Conservation (phyloP, 179 eudicot genomes). For the Camellia oleifera region DNA sequence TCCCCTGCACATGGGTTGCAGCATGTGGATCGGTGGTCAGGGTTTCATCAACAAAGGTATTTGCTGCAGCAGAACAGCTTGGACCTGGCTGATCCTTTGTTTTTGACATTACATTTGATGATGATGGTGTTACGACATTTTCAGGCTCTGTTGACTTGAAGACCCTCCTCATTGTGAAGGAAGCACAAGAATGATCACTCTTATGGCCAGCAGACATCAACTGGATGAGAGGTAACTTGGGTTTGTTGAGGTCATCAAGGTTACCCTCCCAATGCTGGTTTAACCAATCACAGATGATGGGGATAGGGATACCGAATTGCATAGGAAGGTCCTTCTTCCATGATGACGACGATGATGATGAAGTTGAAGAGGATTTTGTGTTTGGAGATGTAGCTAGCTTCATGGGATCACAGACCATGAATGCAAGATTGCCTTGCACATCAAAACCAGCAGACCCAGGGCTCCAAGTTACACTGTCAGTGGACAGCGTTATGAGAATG, state of each 20-base stretch:
- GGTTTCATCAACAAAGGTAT: slow-evolving; percentile 37
- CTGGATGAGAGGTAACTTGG: slow-evolving; percentile 77
- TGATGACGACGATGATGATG: slow-evolving; percentile 69
- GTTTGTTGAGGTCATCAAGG: slow-evolving; percentile 87
- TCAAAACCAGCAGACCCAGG: slow-evolving; percentile 99
- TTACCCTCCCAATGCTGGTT: slow-evolving; percentile 99
- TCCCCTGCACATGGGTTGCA: slow-evolving; percentile 55
- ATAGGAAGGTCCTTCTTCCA: slow-evolving; percentile 68
- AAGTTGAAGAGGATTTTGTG: slow-evolving; percentile 62
- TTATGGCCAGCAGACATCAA: slow-evolving; percentile 80
- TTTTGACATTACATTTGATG: slow-evolving; percentile 45
- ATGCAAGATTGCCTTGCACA: slow-evolving; percentile 89
- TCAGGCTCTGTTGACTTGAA: slow-evolving; percentile 64
- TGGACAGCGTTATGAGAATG: slow-evolving; percentile 82
- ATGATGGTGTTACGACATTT: slow-evolving; percentile 50
- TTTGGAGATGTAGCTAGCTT: slow-evolving; percentile 88
- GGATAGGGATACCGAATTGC: slow-evolving; percentile 96
- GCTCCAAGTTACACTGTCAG: slow-evolving; percentile 75
- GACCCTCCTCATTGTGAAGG: slow-evolving; percentile 85
- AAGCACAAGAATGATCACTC: slow-evolving; percentile 83
- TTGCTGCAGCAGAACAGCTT: slow-evolving; percentile 35
- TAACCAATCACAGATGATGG: slow-evolving; percentile 83
- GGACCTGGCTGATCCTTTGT: slow-evolving; percentile 38
- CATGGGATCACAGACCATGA: slow-evolving; percentile 98
- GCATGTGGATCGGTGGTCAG: slow-evolving; percentile 26